These are phyloP conservation scores for Podila clonocystis DNA, from an alignment of 192 early-diverging fungal genomes.

Conservation along the genomic window DNA sequence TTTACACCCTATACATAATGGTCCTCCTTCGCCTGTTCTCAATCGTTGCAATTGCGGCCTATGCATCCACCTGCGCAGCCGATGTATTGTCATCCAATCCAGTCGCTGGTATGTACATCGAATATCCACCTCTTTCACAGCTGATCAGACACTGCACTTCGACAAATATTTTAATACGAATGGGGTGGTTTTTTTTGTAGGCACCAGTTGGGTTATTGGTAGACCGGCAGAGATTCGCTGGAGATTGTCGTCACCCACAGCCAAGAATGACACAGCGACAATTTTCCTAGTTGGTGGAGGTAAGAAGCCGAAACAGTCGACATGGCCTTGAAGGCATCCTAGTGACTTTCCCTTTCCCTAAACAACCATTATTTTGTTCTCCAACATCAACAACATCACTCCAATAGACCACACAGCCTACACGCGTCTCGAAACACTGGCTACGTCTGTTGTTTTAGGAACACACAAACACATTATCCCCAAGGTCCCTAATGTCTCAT, in stretches of 20 bases:
- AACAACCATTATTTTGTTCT: not conserved
- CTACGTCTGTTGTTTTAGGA: not conserved
- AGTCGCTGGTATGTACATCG: constrained; percentile 7
- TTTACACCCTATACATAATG: not conserved
- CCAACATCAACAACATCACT: not conserved
- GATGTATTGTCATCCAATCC: constrained; percentile 18
- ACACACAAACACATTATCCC: constrained; percentile 4
- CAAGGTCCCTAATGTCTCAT: constrained; percentile 15
- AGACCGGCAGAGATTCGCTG: constrained; percentile 8
- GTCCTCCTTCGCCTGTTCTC: not conserved
- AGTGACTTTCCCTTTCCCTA: not conserved
- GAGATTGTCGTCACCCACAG: constrained; percentile 2
- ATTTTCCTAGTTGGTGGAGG: constrained; percentile 34
- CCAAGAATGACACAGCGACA: not conserved
- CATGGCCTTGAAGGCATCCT: not conserved
- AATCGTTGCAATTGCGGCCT: constrained; percentile 11
- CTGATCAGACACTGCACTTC: not conserved
- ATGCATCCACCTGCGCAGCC: constrained; percentile 10
- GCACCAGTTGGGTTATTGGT: constrained; percentile 18
- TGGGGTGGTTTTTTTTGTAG: not conserved
- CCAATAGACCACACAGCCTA: constrained; percentile 13
- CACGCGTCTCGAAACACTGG: constrained; percentile 4
- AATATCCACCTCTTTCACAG: not conserved
- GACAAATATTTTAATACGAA: not conserved
- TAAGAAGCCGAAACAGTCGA: not conserved